Percentiles rank a stretch among this genome's conserved stretches.
Evolutionary conservation across 345 rosid species (phyloP).

Genomic region (Boechera divaricarpa): DNA sequence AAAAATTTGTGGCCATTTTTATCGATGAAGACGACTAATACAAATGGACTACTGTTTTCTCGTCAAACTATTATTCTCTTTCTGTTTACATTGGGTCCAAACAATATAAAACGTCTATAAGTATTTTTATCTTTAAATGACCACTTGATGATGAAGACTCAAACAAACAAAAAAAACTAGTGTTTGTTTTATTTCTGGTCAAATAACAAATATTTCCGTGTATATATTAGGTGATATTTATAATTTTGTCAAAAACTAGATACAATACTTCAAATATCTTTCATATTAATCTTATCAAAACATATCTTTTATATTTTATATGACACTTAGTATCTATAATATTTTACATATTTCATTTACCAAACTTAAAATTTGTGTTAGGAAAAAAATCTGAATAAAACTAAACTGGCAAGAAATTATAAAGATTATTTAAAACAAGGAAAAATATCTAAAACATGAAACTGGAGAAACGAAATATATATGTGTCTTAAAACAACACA

Average conservation of each 20-base stretch:
- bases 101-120: not conserved
- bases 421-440: not conserved
- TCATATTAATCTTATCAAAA: not conserved
- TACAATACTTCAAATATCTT: not conserved
- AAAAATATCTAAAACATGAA: constrained; percentile 1
- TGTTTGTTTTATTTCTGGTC: too few relatives aligned
- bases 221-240: too few relatives aligned
- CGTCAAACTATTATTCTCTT: not conserved
- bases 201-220: too few relatives aligned
- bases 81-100: not conserved
- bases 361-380: not conserved
- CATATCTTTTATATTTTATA: too few relatives aligned
- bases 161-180: not conserved
- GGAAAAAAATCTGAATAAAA: not conserved
- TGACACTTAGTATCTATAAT: too few relatives aligned
- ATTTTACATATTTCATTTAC: not conserved
- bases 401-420: not conserved
- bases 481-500: not conserved
- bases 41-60: not conserved
- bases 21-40: not conserved
- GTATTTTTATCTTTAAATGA: not conserved
- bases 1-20: not conserved
- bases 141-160: not conserved
- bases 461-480: not conserved
- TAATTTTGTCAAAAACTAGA: not conserved